Evolutionary conservation across 2,329 filamentous ascomycete species (phyloP).

Genomic region (Xylaria hypoxylon): DNA sequence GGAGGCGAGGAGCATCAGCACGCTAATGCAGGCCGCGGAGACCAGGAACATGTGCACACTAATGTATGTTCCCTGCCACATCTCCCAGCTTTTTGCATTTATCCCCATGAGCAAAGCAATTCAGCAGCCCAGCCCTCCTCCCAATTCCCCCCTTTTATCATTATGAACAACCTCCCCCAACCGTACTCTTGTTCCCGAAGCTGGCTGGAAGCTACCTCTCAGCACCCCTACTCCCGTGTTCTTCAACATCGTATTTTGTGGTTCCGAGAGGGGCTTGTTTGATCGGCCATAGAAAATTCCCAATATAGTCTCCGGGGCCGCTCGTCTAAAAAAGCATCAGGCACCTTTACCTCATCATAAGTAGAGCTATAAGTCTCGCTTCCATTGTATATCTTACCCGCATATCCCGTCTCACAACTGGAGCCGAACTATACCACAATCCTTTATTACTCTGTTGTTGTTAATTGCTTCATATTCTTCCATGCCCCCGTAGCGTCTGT

Average conservation of each 20-base stretch:
- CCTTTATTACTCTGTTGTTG: background rate
- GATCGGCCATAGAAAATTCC: constrained; percentile 32
- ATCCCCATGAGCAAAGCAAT: constrained; percentile 9
- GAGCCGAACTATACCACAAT: too few species aligned
- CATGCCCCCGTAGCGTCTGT: constrained; percentile 30
- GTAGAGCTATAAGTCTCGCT: background rate
- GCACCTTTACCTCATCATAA: constrained; percentile 19
- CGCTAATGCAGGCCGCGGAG: constrained; percentile 37
- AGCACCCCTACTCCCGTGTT: constrained; percentile 22
- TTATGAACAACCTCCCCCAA: constrained; percentile 13
- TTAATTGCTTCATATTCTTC: constrained; percentile 17
- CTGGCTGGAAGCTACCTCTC: constrained; percentile 10
- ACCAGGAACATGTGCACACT: constrained; percentile 35
- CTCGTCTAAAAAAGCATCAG: constrained; percentile 17
- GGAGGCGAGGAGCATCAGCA: constrained; percentile 27
- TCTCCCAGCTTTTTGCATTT: constrained; percentile 20
- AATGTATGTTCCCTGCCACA: constrained; percentile 35
- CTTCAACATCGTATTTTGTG: constrained; percentile 20
- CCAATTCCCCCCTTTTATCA: constrained; percentile 25
- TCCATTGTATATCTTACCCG: constrained; percentile 18
- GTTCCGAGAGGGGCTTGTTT: constrained; percentile 30
- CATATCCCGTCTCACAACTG: constrained; percentile 1
- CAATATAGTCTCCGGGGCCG: constrained; percentile 25
- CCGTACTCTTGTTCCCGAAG: constrained; percentile 4
- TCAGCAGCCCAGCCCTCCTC: constrained; percentile 22